Evolutionary conservation across 768 basidiomycete genomes (phyloP), one percentile per base, ranked within the genome.

Genomic region (Boletus rufocinnamomeus): DNA sequence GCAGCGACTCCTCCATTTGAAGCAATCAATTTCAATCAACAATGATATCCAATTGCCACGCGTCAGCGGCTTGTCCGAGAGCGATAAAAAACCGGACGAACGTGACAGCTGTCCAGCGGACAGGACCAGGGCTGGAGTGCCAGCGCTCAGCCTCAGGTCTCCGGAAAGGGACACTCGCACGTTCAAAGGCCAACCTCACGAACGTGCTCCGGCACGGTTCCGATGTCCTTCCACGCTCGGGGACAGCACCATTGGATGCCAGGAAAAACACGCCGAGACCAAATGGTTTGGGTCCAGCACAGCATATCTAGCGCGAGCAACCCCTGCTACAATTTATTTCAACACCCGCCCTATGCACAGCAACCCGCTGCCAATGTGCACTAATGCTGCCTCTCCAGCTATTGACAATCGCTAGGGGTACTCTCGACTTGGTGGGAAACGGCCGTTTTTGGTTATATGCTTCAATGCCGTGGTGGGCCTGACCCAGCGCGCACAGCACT

Each of bases 201-300:
- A 66, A 64, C 63, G 63, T 64, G 63, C 43, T 27, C 47, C n/a
- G 30, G 28, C 23, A n/a, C 30, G 32, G 28, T 35, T 52, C 28
- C 46, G 27, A 19, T 19, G 17, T 19, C 25, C 16, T 19, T 49
- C 11, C 25, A 10, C 14, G 11, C 47, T 30, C 21, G 28, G 11
- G n/a, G 43, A 16, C 41, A 11, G 41, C 11, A 6, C n/a, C n/a
- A n/a, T n/a, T 14, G 28, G n/a, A 8, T n/a, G 6, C 47, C 47
- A n/a, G 28, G 28, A n/a, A 30, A 14, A 46, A 19, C 25, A 46
- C 45, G 27, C 27, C 49, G 19, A 54, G 28, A 32, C 35, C 6
- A 55, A 30, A 32, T 27, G 11, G 32, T 10, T 17, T 38, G 23
- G 23, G 49, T 27, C 34, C 49, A 51, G 41, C 30, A 27, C 40